Evolutionary conservation across 2,329 filamentous ascomycete genomes (phyloP), one percentile per base, ranked within the genome.

Genomic region (Neonectria faginata): DNA sequence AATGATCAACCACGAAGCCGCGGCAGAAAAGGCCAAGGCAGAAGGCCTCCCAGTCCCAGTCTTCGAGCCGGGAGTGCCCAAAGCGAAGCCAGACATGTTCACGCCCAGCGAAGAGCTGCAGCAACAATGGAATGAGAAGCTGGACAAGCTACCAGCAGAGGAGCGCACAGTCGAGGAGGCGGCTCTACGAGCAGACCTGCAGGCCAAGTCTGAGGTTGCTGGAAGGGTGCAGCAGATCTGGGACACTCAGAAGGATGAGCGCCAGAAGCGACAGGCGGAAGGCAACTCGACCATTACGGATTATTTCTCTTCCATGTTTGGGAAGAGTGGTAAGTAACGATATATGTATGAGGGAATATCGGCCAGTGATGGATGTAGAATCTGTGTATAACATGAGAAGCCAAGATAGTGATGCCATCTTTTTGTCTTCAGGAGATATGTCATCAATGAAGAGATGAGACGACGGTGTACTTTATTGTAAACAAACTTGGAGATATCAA

Each of bases 1-100:
- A 71, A 93, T 98, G 90, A 79, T 97, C 41, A 86, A 88, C 66
- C 93, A 97, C 76, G 95, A 99, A 79, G 84, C 83, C 20, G 87
- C 86, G 67, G 88, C 92, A n/a, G 88, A 91, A 68, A 85, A 89
- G 73, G 92, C 91, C 39, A 89, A 89, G 78, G 83, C 85, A 58
- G 85, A 87, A 68, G 88, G 88, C 29, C 79, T 78, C n/a, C 83
- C 86, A 0, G 76, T 83, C 50, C 90, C 91, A 0, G 80, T 82
- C 20, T 89, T 92, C 73, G 82, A 87, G 51, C 84, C 88, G 8
- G 77, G 89, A 7, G 76, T 92, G 36, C 80, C 83, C 10, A 75
- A 74, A 25, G 68, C 70, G 18, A 73, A 69, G 50, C 56, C 66
- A 20, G 64, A 63, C 53, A 60, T 68, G 2, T 68, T 76, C 16